A percentile compares a stretch with the other conserved stretches of the same genome.
Evolutionary conservation across 169 alveolate species (phyloP).

Genomic region (Perkinsus olseni): DNA sequence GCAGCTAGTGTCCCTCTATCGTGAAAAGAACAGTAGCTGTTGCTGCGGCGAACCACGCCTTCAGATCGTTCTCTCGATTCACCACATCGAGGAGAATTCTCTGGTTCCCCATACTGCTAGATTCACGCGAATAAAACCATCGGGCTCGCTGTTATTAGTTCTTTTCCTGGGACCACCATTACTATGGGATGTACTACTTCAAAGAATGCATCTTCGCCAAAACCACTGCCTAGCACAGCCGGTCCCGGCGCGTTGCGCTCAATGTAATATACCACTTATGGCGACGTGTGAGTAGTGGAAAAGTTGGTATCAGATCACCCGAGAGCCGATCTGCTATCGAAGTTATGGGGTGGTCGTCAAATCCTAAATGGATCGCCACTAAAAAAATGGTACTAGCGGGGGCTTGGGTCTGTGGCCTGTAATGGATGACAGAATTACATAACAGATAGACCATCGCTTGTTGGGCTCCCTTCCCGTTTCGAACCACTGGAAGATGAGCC

Average conservation of each 20-base stretch:
- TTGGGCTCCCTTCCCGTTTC: no score
- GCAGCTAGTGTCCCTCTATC: no score
- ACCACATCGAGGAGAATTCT: no score
- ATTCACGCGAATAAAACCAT: no score
- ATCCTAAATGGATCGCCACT: background rate
- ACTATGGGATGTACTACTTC: background rate
- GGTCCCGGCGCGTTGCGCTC: background rate
- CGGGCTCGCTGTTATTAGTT: no score
- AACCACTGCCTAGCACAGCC: background rate
- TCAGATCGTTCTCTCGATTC: no score
- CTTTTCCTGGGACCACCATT: no score
- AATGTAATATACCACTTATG: background rate
- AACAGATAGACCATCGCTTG: background rate
- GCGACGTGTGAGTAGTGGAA: background rate
- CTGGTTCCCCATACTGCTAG: no score
- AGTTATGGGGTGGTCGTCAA: background rate
- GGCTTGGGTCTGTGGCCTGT: no score
- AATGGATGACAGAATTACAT: background rate
- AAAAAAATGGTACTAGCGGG: background rate
- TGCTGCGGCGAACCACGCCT: no score
- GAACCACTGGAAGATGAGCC: no score
- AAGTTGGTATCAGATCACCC: background rate
- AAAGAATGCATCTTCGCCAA: background rate
- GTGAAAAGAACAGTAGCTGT: no score
- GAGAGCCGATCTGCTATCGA: background rate